phyloP scores from a whole-genome alignment of 2,329 filamentous ascomycete genomes.

The Dothiorella sarmentorum region DNA sequence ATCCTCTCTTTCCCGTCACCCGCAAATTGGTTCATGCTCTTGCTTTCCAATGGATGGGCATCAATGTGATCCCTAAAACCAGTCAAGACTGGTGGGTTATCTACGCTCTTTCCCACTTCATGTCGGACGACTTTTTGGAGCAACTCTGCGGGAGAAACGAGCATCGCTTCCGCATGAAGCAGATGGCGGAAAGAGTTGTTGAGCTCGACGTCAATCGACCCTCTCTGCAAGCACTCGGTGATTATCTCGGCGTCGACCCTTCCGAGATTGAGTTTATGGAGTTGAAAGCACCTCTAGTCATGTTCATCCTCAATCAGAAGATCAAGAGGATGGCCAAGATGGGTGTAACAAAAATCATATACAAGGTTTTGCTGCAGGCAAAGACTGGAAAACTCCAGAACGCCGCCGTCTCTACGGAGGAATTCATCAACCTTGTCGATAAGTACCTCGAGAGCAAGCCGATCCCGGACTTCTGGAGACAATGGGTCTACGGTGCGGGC shows the following conservation, averaged over 20 bases:
- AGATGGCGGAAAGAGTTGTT: conserved; percentile 75
- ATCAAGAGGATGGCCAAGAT: conserved; percentile 73
- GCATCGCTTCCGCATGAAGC: conserved; percentile 85
- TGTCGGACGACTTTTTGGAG: conserved; percentile 90
- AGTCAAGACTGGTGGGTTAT: conserved; percentile 83
- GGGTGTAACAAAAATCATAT: conserved; percentile 81
- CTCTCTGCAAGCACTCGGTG: conserved; percentile 76
- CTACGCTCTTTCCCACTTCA: conserved; percentile 86
- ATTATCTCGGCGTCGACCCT: conserved; percentile 71
- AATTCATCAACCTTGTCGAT: conserved; percentile 81
- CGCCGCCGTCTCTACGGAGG: conserved; percentile 66
- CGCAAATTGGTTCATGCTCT: conserved; percentile 77
- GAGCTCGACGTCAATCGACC: conserved; percentile 78
- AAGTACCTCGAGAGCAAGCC: conserved; percentile 70
- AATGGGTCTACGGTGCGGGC: conserved; percentile 86
- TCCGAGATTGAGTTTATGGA: conserved; percentile 89
- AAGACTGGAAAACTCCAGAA: conserved; percentile 75
- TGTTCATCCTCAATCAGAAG: conserved; percentile 84
- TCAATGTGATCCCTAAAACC: conserved; percentile 83
- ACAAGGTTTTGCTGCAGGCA: conserved; percentile 78
- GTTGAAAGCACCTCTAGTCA: conserved; percentile 82
- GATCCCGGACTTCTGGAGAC: conserved; percentile 68
- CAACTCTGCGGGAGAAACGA: conserved; percentile 92
- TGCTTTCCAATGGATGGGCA: conserved; percentile 89
- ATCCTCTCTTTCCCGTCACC: conserved; percentile 78